Conservation (phyloP, 2,329 filamentous ascomycete species). For the Aspergillus melleus region DNA sequence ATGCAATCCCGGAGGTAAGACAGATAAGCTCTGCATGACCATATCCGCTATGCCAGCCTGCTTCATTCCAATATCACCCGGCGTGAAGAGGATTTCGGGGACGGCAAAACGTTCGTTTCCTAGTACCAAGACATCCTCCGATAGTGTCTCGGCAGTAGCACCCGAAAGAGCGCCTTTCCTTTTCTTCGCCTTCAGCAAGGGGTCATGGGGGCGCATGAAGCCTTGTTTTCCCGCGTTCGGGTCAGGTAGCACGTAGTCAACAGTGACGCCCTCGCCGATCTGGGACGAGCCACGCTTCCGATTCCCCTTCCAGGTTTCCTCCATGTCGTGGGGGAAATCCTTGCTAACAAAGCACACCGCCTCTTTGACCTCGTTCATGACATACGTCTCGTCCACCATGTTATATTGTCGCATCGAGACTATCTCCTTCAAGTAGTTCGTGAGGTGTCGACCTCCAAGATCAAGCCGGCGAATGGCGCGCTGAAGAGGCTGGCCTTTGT, state of each 20-base stretch:
- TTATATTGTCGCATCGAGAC: slow-evolving; percentile 91
- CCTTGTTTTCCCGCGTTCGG: slow-evolving; percentile 65
- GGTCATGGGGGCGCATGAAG: slow-evolving; percentile 74
- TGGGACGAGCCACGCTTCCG: slow-evolving; percentile 39
- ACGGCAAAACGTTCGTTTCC: slow-evolving; percentile 90
- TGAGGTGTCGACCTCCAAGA: slow-evolving; percentile 87
- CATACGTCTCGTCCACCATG: slow-evolving; percentile 88
- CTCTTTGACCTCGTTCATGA: slow-evolving; percentile 97
- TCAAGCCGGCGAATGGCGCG: slow-evolving; percentile 80
- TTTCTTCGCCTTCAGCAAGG: slow-evolving; percentile 57
- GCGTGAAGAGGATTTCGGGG: slow-evolving; percentile 86
- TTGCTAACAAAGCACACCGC: slow-evolving; percentile 77
- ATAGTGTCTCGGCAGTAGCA: slow-evolving; percentile 47
- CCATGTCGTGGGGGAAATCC: slow-evolving; percentile 76
- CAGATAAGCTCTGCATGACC: slow-evolving; percentile 74
- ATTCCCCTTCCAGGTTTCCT: slow-evolving; percentile 79
- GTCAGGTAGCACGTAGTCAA: slow-evolving; percentile 92
- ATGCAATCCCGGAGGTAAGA: slow-evolving; percentile 78
- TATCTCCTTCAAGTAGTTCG: slow-evolving; percentile 86
- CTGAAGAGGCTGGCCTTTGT: slow-evolving; percentile 78
- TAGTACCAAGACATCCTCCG: slow-evolving; percentile 81
- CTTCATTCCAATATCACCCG: slow-evolving; percentile 78
- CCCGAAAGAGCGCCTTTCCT: slow-evolving; percentile 51
- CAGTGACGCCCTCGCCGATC: slow-evolving; percentile 57
- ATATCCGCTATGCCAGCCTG: slow-evolving; percentile 80